A percentile compares a stretch with the other conserved stretches of the same genome.
These are phyloP conservation scores for Symbiotaphrina buchneri DNA, from an alignment of 495 filamentous ascomycete species.

Conservation along the genomic window DNA sequence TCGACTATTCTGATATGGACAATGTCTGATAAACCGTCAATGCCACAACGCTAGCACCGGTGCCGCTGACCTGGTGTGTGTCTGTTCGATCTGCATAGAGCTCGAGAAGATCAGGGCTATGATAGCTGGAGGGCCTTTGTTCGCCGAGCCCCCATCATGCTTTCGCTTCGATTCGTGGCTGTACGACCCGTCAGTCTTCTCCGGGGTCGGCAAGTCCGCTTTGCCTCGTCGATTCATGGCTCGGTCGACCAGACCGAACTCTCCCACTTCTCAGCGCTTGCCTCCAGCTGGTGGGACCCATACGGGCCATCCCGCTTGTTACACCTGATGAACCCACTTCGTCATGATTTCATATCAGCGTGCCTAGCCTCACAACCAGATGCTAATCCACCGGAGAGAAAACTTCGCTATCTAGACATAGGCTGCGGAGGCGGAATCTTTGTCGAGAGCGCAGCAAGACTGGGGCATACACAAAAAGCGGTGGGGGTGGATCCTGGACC, in stretches of 20 bases:
- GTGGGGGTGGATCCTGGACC: slow-evolving; percentile 69
- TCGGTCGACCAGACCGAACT: slow-evolving; percentile 73
- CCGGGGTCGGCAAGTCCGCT: no score
- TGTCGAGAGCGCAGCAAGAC: slow-evolving; percentile 72
- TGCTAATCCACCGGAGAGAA: slow-evolving; percentile 6
- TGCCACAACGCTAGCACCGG: no score
- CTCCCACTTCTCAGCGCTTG: slow-evolving; percentile 82
- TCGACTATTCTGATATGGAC: no score
- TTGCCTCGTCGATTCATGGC: no score
- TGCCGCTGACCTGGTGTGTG: no score
- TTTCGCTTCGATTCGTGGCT: no score
- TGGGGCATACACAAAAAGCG: slow-evolving; percentile 38
- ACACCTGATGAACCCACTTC: slow-evolving; percentile 94
- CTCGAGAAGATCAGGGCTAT: no score
- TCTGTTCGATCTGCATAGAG: no score
- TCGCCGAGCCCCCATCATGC: no score
- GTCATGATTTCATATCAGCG: slow-evolving; percentile 68
- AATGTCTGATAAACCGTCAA: no score
- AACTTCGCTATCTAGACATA: slow-evolving; percentile 62
- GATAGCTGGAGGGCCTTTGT: no score
- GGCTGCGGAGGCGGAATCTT: slow-evolving; percentile 96
- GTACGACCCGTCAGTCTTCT: no score
- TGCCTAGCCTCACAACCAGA: slow-evolving; percentile 32
- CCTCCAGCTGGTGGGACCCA: slow-evolving; percentile 93
- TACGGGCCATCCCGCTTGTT: slow-evolving; percentile 79